Percentiles rank a stretch among this genome's conserved stretches.
phyloP scores from a whole-genome alignment of 106 monocot genomes.

The Dioscorea zingiberensis region DNA sequence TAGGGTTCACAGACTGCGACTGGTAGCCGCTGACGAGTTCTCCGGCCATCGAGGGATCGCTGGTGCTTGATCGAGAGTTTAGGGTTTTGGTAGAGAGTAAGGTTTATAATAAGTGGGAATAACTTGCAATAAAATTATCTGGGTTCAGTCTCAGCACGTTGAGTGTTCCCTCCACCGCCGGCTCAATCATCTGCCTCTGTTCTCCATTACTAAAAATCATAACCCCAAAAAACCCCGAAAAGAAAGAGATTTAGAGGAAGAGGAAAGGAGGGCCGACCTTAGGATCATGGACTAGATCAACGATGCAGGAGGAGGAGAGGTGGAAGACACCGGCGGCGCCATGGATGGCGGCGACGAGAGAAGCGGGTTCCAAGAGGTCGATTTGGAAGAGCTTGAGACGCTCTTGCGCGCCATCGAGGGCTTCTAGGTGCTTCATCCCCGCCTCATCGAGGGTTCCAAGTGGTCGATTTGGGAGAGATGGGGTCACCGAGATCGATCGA shows the following conservation, averaged over 20 bases:
- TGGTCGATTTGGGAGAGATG: too few relatives aligned
- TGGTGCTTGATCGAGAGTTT: too few relatives aligned
- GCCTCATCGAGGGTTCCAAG: too few relatives aligned
- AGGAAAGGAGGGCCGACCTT: slow-evolving; percentile 25
- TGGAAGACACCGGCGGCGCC: slow-evolving; percentile 59
- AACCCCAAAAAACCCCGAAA: too few relatives aligned
- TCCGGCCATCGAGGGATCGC: not conserved
- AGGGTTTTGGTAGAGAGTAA: too few relatives aligned
- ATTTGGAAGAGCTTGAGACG: slow-evolving; percentile 50
- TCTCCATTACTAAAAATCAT: too few relatives aligned
- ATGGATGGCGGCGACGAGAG: slow-evolving; percentile 35
- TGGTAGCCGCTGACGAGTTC: not conserved
- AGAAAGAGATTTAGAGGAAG: not conserved
- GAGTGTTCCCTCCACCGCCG: slow-evolving; percentile 84
- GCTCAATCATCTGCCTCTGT: slow-evolving; percentile 66
- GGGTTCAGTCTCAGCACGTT: too few relatives aligned
- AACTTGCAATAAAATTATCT: too few relatives aligned
- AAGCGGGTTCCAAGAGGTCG: slow-evolving; percentile 47
- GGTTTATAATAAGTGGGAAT: too few relatives aligned
- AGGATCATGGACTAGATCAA: slow-evolving; percentile 64
- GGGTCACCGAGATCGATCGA: too few relatives aligned
- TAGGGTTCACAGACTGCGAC: slow-evolving; percentile 9
- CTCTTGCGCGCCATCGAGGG: slow-evolving; percentile 23
- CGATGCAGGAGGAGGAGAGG: slow-evolving; percentile 62
- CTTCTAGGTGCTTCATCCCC: slow-evolving; percentile 68